These are phyloP conservation scores for Populus euphratica DNA, from an alignment of 345 rosid species.

Conservation along the genomic window DNA sequence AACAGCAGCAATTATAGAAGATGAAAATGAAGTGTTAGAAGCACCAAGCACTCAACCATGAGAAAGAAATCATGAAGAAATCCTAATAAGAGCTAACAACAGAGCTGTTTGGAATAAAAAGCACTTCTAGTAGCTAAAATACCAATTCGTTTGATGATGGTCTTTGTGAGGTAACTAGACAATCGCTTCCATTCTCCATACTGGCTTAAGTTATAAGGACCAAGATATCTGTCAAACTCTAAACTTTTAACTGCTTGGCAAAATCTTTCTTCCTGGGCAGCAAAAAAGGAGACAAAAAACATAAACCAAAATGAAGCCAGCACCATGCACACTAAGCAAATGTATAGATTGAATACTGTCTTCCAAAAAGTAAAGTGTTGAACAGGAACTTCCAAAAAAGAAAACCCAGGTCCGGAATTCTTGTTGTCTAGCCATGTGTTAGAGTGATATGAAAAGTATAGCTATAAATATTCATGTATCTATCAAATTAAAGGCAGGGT, in stretches of 20 bases:
- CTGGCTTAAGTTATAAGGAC: constrained; percentile 66
- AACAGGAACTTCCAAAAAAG: too few relatives aligned
- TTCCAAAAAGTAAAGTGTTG: too few relatives aligned
- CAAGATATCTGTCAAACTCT: constrained; percentile 80
- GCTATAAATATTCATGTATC: too few relatives aligned
- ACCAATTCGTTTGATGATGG: constrained; percentile 63
- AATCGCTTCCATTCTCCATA: constrained; percentile 71
- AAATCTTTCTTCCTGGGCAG: constrained; percentile 68
- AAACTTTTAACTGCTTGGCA: constrained; percentile 54
- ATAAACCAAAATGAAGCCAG: background rate
- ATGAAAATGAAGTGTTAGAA: background rate
- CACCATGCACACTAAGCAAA: background rate
- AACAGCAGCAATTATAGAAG: background rate
- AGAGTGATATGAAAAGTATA: background rate
- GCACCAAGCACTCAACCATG: background rate
- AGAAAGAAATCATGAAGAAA: constrained; percentile 4
- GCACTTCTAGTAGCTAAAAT: constrained; percentile 12
- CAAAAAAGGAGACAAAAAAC: constrained; percentile 4
- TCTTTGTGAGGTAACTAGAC: constrained; percentile 58
- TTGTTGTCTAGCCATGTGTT: too few relatives aligned
- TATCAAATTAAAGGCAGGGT: background rate
- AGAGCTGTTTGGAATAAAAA: background rate
- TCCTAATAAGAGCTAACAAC: background rate
- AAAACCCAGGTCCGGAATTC: too few relatives aligned
- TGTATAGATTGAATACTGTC: too few relatives aligned